A percentile compares a stretch with the other conserved stretches of the same genome.
Evolutionary conservation across 768 basidiomycete genomes (phyloP).

Genomic region (Melanogaster broomeanus): DNA sequence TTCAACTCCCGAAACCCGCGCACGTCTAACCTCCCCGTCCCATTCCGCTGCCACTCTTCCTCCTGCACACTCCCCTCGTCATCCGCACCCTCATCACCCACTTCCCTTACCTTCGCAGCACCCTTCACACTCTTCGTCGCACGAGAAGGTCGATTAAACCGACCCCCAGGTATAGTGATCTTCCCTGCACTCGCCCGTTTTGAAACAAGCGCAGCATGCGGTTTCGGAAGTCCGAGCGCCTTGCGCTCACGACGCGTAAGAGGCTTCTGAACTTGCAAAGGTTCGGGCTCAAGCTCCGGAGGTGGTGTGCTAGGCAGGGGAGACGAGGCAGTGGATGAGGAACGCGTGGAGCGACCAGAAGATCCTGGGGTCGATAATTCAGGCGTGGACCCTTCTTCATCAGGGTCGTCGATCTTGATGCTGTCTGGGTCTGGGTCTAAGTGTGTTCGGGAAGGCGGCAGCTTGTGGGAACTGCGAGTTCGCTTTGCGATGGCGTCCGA

Average conservation of each 20-base stretch:
- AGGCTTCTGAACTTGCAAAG: conserved; percentile 30
- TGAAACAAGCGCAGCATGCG: conserved; percentile 36
- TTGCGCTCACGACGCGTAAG: conserved; percentile 72
- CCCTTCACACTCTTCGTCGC: conserved; percentile 9
- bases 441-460: conserved; percentile 12
- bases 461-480: conserved; percentile 33
- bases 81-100: conserved; percentile 27
- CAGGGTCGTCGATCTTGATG: conserved; percentile 30
- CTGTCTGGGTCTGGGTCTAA: conserved; percentile 13
- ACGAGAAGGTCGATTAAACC: conserved; percentile 36
- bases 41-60: conserved; percentile 64
- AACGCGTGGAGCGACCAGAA: conserved; percentile 29
- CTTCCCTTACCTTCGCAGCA: conserved; percentile 20
- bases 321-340: conserved; percentile 34
- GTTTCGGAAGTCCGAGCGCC: conserved; percentile 65
- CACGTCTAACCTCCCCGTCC: conserved; percentile 72
- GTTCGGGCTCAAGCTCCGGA: conserved; percentile 22
- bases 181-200: conserved; percentile 49
- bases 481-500: conserved; percentile 39
- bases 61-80: conserved; percentile 35
- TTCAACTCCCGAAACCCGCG: conserved; percentile 77
- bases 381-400: conserved; percentile 39
- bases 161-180: conserved; percentile 64
- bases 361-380: conserved; percentile 42
- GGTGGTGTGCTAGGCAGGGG: conserved; percentile 39